Percentiles rank a stretch among this genome's conserved stretches.
Evolutionary conservation across 2,329 filamentous ascomycete species (phyloP).

Genomic region (Alternaria incomplexa): DNA sequence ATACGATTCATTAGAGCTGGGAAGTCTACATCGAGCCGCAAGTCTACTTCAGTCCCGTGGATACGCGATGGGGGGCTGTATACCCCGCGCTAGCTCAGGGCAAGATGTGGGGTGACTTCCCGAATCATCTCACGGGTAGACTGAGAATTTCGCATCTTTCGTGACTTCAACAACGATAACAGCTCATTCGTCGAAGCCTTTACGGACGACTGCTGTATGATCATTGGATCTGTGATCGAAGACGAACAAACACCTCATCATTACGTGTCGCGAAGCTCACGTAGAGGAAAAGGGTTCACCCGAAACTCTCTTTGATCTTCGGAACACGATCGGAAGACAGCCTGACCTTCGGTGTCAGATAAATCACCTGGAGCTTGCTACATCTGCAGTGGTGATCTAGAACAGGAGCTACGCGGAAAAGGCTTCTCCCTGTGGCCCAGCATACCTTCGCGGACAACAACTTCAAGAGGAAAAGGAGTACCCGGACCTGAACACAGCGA

Average conservation of each 20-base stretch:
- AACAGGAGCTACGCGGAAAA: neutral
- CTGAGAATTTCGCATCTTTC: neutral
- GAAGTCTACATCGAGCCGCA: neutral
- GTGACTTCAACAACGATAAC: neutral
- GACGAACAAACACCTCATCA: neutral
- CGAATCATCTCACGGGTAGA: neutral
- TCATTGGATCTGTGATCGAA: neutral
- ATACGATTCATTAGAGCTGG: neutral
- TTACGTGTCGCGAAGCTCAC: neutral
- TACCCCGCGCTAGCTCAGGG: constrained; percentile 28
- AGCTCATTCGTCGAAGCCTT: neutral
- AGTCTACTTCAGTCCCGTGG: constrained; percentile 5
- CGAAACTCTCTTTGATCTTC: constrained; percentile 1
- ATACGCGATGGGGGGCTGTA: constrained; percentile 17
- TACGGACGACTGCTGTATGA: neutral
- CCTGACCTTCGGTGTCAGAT: constrained; percentile 10
- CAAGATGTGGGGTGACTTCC: constrained; percentile 23
- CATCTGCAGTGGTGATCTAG: neutral
- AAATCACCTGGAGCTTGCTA: neutral
- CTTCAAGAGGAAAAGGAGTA: neutral
- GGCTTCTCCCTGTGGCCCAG: neutral
- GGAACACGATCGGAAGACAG: neutral
- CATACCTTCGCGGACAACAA: neutral
- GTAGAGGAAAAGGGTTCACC: constrained; percentile 19
- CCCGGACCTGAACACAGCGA: neutral